phyloP scores from a whole-genome alignment of 2,329 filamentous ascomycete species.

The Xylariaceae sp. region DNA sequence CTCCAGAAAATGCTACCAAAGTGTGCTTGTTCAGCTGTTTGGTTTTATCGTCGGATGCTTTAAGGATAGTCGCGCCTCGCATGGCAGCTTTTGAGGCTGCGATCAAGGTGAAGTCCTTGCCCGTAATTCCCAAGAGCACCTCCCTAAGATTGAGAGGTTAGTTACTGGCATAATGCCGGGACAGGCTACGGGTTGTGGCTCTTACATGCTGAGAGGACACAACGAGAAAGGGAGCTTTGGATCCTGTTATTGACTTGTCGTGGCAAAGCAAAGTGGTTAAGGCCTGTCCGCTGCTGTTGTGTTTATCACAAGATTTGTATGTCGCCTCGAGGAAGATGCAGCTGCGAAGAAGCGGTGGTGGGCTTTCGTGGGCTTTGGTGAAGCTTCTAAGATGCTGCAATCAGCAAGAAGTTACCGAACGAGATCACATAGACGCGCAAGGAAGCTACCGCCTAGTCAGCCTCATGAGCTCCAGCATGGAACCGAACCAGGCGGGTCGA shows the following conservation, averaged over 20 bases:
- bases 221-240: conserved; percentile 11
- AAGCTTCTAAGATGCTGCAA: conserved; percentile 12
- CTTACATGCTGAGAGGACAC: conserved; percentile 26
- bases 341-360: neutral
- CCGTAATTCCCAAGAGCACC: conserved; percentile 95
- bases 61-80: conserved; percentile 95
- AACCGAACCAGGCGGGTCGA: neutral
- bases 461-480: conserved; percentile 27
- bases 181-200: neutral
- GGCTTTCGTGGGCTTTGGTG: neutral
- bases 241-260: neutral
- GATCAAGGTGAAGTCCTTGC: conserved; percentile 98
- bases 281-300: neutral
- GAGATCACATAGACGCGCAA: conserved; percentile 44
- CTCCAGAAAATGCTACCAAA: conserved; percentile 92
- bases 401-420: conserved; percentile 10
- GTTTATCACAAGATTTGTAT: neutral
- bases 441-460: conserved; percentile 51
- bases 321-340: neutral
- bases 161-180: neutral
- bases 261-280: neutral
- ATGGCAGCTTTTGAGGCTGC: conserved; percentile 97
- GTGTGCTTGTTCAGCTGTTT: conserved; percentile 90
- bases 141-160: conserved; percentile 66
- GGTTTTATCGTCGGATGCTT: conserved; percentile 96